A percentile compares a stretch with the other conserved stretches of the same genome.
Conservation (phyloP, 257 asterid genomes). For the Haberlea rhodopensis region DNA sequence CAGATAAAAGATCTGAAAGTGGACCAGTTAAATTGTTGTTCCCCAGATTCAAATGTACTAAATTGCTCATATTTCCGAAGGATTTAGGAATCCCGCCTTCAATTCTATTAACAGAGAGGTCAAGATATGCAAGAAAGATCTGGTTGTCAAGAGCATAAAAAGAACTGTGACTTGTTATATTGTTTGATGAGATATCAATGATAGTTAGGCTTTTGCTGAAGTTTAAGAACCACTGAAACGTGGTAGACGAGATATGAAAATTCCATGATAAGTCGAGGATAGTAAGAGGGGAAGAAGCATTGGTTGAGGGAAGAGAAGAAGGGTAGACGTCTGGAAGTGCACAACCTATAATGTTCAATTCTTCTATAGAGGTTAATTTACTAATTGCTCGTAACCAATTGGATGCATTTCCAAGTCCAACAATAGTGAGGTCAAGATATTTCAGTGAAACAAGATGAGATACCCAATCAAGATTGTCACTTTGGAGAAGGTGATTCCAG, state of each 20-base stretch:
- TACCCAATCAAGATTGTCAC: constrained; percentile 21
- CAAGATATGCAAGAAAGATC: not conserved
- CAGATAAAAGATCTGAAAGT: not conserved
- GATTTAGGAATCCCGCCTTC: constrained; percentile 27
- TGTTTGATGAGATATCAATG: constrained; percentile 15
- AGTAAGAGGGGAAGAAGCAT: not conserved
- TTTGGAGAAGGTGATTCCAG: not conserved
- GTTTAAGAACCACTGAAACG: constrained; percentile 23
- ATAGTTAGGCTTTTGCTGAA: constrained; percentile 3
- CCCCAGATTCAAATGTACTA: fast-evolving
- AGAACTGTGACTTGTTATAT: constrained; percentile 22
- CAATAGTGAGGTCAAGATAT: not conserved
- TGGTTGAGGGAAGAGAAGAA: not conserved
- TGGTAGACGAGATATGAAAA: not conserved
- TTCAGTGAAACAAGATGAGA: constrained; percentile 4
- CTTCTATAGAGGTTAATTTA: not conserved
- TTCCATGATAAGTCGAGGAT: not conserved
- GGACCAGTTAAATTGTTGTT: not conserved
- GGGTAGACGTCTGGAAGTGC: not conserved
- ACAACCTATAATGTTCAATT: not conserved
- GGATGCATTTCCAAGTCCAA: not conserved
- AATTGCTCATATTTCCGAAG: not conserved
- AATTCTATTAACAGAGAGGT: not conserved
- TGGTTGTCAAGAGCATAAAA: constrained; percentile 14
- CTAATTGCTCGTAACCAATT: constrained; percentile 3